phyloP scores from a whole-genome alignment of 208 protist species.

The Naegleria gruberi region DNA sequence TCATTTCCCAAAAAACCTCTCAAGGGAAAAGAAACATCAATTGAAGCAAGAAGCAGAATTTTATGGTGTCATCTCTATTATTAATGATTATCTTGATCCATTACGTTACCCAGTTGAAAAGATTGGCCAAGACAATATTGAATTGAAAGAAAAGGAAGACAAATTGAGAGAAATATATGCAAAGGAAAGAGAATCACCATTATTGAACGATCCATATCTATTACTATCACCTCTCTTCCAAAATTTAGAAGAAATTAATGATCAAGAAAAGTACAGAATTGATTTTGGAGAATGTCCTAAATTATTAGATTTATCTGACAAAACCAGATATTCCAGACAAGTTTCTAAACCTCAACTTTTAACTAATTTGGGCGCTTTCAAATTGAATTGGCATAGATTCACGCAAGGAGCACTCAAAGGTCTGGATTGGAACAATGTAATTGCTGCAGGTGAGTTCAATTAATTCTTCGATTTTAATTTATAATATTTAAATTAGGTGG shows the following conservation, averaged over 20 bases:
- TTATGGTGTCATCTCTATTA: background rate
- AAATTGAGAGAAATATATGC: background rate
- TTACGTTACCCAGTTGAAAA: background rate
- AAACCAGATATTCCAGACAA: background rate
- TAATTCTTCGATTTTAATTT: too few species aligned
- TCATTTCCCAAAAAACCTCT: too few species aligned
- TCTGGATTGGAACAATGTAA: background rate
- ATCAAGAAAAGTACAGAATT: background rate
- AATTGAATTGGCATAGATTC: background rate
- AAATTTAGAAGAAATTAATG: background rate
- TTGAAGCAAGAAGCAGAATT: background rate
- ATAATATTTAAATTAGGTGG: too few species aligned
- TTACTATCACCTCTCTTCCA: background rate
- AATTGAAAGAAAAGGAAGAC: background rate
- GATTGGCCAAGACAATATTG: background rate
- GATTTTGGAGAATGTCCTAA: background rate
- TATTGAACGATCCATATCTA: background rate
- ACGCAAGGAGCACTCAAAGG: background rate
- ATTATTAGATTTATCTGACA: background rate
- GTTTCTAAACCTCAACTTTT: background rate
- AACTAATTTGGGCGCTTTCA: background rate
- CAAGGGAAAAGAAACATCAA: background rate
- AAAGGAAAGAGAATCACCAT: background rate
- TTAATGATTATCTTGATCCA: background rate
- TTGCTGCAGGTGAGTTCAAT: background rate